Conservation (phyloP, 169 alveolate genomes). For the Plasmodium sp. region DNA sequence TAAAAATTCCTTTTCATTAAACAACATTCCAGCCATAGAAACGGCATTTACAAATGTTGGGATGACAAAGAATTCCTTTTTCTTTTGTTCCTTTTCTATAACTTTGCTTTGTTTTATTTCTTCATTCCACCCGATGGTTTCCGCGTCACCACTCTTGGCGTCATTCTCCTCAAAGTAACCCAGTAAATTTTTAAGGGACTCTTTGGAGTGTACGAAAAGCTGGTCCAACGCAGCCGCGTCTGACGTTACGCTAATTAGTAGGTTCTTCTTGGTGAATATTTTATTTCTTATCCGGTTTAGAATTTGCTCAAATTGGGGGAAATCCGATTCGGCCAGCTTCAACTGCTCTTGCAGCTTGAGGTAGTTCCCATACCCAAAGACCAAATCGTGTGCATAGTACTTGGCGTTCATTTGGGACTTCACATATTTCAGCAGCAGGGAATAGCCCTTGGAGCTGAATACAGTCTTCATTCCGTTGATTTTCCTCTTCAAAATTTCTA, state of each 20-base stretch:
- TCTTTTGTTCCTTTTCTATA: slow-evolving; percentile 4
- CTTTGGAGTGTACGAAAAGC: slow-evolving; percentile 67
- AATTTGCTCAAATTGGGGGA: slow-evolving; percentile 62
- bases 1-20: slow-evolving; percentile 75
- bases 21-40: slow-evolving; percentile 83
- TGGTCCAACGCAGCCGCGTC: slow-evolving; percentile 72
- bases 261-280: slow-evolving; percentile 69
- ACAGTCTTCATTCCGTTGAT: slow-evolving; percentile 76
- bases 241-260: slow-evolving; percentile 78
- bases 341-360: slow-evolving; percentile 72
- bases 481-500: slow-evolving; percentile 79
- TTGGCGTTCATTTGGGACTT: slow-evolving; percentile 76
- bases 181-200: slow-evolving; percentile 31
- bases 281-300: slow-evolving; percentile 77
- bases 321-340: slow-evolving; percentile 80
- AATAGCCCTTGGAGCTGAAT: slow-evolving; percentile 75
- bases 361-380: slow-evolving; percentile 79
- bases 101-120: slow-evolving; percentile 48
- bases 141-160: background rate
- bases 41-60: slow-evolving; percentile 85
- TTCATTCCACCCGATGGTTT: slow-evolving; percentile 51
- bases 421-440: slow-evolving; percentile 72
- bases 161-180: slow-evolving; percentile 35
- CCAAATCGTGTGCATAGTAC: slow-evolving; percentile 77
- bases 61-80: slow-evolving; percentile 66